Evolutionary conservation across 345 rosid genomes (phyloP), one percentile per base, ranked within the genome.

Genomic region (Linum lewisii): DNA sequence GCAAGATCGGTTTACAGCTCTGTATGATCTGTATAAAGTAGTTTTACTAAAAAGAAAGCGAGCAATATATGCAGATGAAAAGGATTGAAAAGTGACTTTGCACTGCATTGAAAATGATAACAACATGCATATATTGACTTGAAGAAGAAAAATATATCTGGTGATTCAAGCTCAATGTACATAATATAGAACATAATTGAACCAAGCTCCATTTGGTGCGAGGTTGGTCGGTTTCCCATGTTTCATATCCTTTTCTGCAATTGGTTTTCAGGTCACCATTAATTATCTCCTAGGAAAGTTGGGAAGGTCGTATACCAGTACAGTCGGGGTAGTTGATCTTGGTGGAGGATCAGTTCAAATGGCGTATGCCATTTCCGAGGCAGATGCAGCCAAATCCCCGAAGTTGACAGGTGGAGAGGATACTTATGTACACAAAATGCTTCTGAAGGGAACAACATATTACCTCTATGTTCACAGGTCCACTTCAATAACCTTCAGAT

Each of bases 281-380:
- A 93, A 93, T 74, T 89, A 86, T 69, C 81, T 93, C 54, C 65
- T 85, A 63, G 88, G 97, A 65, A 83, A 82, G 58, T 60, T 93
- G 71, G 95, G 99, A 61, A 82, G 75, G 75, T 66, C 79, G 34
- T 89, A 83, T 73, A 64, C 82, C 29, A 68, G 82, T 34, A 87
- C 95, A 11, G 97, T 93, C 68, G 99, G 99, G 70, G 93, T 93
- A 55, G 94, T 89, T 69, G 97, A 93, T 79, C 99, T 93, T 67
- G 99, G 97, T 57, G 99, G 99, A 57, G 99, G 99, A 49, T 93
- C 99, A 68, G 97, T 93, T 63, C 99, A 93, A 78, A 93, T 93
- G 99, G 97, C 99, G 32, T 93, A 87, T 78, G 97, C 99, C 63
- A 85, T 89, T 66, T 83, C 99, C 0, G 76, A 87, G 72, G 71